A percentile compares a stretch with the other conserved stretches of the same genome.
phyloP scores from a whole-genome alignment of 1,139 yeast genomes.

The Geotrichum bryndzae region DNA sequence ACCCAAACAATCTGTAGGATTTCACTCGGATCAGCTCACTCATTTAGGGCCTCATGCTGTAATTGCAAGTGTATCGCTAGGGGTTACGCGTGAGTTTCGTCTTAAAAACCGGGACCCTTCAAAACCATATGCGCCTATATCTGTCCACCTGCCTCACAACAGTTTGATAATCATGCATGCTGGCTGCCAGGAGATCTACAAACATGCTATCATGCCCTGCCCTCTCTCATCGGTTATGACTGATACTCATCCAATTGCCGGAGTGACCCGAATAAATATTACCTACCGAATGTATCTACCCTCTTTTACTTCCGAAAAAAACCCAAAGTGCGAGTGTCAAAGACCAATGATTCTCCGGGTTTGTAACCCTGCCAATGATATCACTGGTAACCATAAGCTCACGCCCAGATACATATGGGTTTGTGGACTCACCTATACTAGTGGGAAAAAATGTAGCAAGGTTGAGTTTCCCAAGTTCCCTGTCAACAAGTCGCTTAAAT shows the following conservation, averaged over 20 bases:
- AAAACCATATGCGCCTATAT: conserved; percentile 27
- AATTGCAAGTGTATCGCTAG: conserved; percentile 60
- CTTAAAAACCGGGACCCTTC: conserved; percentile 34
- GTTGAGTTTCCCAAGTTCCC: conserved; percentile 7
- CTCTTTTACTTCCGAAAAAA: conserved; percentile 32
- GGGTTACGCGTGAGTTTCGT: conserved; percentile 61
- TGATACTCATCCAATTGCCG: conserved; percentile 45
- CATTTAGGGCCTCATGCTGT: conserved; percentile 64
- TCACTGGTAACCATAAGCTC: conserved; percentile 14
- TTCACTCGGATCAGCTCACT: conserved; percentile 69
- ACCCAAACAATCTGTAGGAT: conserved; percentile 50
- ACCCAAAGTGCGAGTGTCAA: conserved; percentile 50
- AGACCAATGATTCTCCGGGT: conserved; percentile 43
- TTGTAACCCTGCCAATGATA: conserved; percentile 28
- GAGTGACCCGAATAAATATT: conserved; percentile 49
- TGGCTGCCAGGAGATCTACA: conserved; percentile 67
- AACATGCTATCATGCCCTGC: conserved; percentile 49
- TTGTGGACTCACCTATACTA: conserved; percentile 32
- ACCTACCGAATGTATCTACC: conserved; percentile 54
- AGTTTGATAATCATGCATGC: conserved; percentile 65
- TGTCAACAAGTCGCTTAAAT: not conserved
- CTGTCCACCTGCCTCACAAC: conserved; percentile 60
- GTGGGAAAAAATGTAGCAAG: conserved; percentile 4
- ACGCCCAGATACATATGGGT: conserved; percentile 42
- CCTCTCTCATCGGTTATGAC: conserved; percentile 24